Evolutionary conservation across 495 filamentous ascomycete genomes (phyloP).

Genomic region (Astrocystis sublimbata): DNA sequence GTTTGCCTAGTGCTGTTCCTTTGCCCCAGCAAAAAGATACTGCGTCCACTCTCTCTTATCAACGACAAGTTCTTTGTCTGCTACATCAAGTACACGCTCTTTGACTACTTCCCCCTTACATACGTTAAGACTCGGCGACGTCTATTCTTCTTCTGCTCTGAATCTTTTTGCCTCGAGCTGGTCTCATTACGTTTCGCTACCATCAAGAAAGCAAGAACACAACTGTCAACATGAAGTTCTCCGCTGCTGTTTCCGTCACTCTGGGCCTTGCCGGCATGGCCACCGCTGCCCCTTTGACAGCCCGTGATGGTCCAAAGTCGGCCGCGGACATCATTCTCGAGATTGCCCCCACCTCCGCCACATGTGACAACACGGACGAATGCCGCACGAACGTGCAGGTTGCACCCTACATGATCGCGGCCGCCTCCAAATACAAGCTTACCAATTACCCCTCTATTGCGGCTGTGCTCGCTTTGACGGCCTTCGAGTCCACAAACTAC

Average conservation of each 20-base stretch:
- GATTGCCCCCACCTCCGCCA: constrained; percentile 51
- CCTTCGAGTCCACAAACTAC: constrained; percentile 68
- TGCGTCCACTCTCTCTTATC: constrained; percentile 2
- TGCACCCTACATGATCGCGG: constrained; percentile 54
- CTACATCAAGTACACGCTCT: constrained; percentile 15
- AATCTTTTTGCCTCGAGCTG: neutral
- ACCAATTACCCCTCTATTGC: constrained; percentile 58
- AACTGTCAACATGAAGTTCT: constrained; percentile 25
- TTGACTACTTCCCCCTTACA: constrained; percentile 12
- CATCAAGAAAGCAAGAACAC: constrained; percentile 3
- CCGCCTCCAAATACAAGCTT: constrained; percentile 60
- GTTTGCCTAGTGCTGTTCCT: neutral
- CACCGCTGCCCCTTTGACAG: constrained; percentile 21
- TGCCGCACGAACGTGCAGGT: constrained; percentile 69
- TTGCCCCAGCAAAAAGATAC: neutral
- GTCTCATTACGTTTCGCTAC: constrained; percentile 11
- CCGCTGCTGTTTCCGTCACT: constrained; percentile 25
- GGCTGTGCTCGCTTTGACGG: constrained; percentile 63
- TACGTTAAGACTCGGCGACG: constrained; percentile 7
- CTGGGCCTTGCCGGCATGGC: constrained; percentile 29
- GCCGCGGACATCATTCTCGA: constrained; percentile 34
- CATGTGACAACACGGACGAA: constrained; percentile 55
- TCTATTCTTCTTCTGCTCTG: neutral
- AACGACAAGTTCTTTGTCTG: constrained; percentile 24
- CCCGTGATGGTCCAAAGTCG: constrained; percentile 43